Percentiles rank a stretch among this genome's conserved stretches.
These are phyloP conservation scores for Arthrobotrys sinensis DNA, from an alignment of 2,329 filamentous ascomycete species.

Conservation along the genomic window DNA sequence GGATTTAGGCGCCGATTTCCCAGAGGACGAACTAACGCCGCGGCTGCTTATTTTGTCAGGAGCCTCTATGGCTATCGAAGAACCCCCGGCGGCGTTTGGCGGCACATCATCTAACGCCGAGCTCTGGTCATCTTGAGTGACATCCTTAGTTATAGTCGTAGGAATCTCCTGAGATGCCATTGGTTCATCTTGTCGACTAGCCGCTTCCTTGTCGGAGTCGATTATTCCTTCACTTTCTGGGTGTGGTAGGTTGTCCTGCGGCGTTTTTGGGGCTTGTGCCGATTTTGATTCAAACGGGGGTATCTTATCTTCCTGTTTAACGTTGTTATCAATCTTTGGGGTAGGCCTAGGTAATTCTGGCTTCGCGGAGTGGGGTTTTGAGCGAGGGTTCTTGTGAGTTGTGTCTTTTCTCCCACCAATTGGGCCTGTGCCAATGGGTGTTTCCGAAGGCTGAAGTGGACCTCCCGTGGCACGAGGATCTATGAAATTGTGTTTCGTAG, in stretches of 20 bases:
- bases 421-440: neutral
- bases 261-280: neutral
- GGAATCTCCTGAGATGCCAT: neutral
- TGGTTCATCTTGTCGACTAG: neutral
- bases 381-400: constrained; percentile 32
- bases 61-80: neutral
- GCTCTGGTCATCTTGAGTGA: constrained; percentile 17
- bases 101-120: neutral
- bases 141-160: neutral
- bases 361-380: constrained; percentile 40
- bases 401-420: constrained; percentile 31
- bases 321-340: constrained; percentile 23
- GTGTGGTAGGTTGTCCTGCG: constrained; percentile 11
- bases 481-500: constrained; percentile 35
- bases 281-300: constrained; percentile 30
- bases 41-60: constrained; percentile 25
- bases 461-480: constrained; percentile 16
- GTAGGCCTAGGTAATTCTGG: constrained; percentile 15
- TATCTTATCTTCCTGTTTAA: constrained; percentile 50
- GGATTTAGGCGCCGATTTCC: constrained; percentile 25
- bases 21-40: constrained; percentile 1
- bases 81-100: constrained; percentile 4
- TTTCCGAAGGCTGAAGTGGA: neutral
- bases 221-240: constrained; percentile 15
- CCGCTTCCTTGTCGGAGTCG: neutral